phyloP scores from a whole-genome alignment of 192 early-diverging fungal genomes.

The Gamsiella multidivaricata region DNA sequence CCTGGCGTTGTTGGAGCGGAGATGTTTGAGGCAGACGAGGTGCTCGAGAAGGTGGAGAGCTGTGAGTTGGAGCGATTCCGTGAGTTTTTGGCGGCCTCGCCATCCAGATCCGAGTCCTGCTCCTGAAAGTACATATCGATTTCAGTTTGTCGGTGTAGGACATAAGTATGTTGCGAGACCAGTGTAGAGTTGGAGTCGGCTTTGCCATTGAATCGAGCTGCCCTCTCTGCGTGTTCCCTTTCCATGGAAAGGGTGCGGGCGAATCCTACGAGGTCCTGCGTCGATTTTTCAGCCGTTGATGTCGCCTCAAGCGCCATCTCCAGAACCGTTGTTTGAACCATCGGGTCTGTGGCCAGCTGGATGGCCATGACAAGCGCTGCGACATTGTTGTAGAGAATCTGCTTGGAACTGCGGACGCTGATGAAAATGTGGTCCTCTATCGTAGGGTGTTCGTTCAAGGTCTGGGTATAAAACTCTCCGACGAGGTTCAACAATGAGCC shows the following conservation, averaged over 20 bases:
- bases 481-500: constrained; percentile 41
- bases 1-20: constrained; percentile 38
- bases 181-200: constrained; percentile 34
- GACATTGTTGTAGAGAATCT: constrained; percentile 72
- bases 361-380: constrained; percentile 70
- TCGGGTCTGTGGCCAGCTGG: constrained; percentile 65
- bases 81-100: constrained; percentile 12
- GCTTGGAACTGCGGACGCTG: constrained; percentile 71
- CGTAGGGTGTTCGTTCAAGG: constrained; percentile 43
- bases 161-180: constrained; percentile 20
- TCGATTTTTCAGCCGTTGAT: constrained; percentile 64
- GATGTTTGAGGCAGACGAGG: constrained; percentile 22
- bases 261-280: constrained; percentile 61
- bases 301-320: constrained; percentile 62
- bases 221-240: constrained; percentile 59
- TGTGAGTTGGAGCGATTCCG: constrained; percentile 36
- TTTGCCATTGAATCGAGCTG: constrained; percentile 37
- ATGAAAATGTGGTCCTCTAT: constrained; percentile 48
- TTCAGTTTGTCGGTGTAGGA: constrained; percentile 18
- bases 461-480: constrained; percentile 54
- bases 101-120: constrained; percentile 24
- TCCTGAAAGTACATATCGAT: constrained; percentile 44
- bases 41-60: constrained; percentile 28
- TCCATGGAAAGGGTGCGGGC: constrained; percentile 66
- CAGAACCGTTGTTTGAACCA: constrained; percentile 65